A percentile compares a stretch with the other conserved stretches of the same genome.
phyloP scores from a whole-genome alignment of 805 yeast genomes.

The Zygotorulaspora florentina region DNA sequence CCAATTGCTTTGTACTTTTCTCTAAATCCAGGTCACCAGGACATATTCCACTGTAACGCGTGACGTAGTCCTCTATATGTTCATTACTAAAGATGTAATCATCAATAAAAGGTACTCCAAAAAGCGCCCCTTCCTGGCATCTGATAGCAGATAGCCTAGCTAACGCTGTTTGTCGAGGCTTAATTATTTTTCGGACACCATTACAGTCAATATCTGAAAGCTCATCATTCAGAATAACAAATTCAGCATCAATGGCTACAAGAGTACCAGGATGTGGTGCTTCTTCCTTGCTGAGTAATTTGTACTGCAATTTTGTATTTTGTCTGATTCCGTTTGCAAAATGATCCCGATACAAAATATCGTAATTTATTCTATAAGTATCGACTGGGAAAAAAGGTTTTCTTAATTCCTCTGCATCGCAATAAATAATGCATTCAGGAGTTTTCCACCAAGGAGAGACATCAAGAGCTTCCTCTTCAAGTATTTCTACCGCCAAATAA shows the following conservation, averaged over 20 bases:
- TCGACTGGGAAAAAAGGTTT: constrained; percentile 44
- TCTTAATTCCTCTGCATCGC: constrained; percentile 42
- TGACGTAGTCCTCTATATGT: constrained; percentile 76
- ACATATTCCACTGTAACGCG: constrained; percentile 90
- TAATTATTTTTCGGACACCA: constrained; percentile 64
- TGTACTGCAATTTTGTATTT: constrained; percentile 56
- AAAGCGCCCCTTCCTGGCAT: constrained; percentile 59
- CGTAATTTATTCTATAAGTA: constrained; percentile 55
- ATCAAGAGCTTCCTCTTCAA: constrained; percentile 74
- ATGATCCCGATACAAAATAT: constrained; percentile 68
- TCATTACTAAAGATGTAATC: constrained; percentile 79
- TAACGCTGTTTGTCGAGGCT: constrained; percentile 70
- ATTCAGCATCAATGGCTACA: constrained; percentile 95
- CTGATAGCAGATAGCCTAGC: constrained; percentile 88
- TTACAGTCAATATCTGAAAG: constrained; percentile 69
- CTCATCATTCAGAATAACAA: constrained; percentile 77
- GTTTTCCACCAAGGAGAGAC: constrained; percentile 75
- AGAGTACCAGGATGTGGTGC: constrained; percentile 72
- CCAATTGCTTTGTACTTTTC: constrained; percentile 62
- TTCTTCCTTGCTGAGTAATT: constrained; percentile 59
- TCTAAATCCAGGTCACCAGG: constrained; percentile 81
- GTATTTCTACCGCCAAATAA: constrained; percentile 73
- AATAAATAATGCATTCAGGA: constrained; percentile 69
- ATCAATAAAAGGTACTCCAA: constrained; percentile 82
- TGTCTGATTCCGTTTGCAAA: constrained; percentile 66